Evolutionary conservation across 352 stramenopile species (phyloP).

Genomic region (Pythium diclinum): DNA sequence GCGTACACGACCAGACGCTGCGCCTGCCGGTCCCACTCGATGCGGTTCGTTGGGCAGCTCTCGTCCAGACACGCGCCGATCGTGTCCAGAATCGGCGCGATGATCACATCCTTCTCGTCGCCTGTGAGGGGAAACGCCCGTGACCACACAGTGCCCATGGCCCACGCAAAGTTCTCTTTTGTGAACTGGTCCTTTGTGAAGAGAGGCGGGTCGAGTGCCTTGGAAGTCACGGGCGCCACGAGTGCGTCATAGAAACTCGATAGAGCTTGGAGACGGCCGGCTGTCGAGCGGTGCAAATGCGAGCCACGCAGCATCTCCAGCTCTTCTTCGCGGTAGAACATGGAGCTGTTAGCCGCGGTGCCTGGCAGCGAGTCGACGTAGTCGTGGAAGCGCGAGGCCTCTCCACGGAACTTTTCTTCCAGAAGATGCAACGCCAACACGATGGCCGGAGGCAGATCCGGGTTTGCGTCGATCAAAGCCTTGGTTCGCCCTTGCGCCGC

Average conservation of each 20-base stretch:
- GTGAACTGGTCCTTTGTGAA: constrained; percentile 30
- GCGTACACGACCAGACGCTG: constrained; percentile 27
- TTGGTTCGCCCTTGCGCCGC: constrained; percentile 21
- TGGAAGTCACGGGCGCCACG: constrained; percentile 25
- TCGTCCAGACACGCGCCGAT: constrained; percentile 26
- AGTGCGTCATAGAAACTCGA: constrained; percentile 29
- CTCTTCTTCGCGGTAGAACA: constrained; percentile 28
- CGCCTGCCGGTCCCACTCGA: constrained; percentile 17
- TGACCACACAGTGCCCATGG: constrained; percentile 31
- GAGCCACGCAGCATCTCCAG: constrained; percentile 25
- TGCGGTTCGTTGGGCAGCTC: constrained; percentile 11
- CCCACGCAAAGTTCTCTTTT: constrained; percentile 29
- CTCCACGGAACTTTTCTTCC: constrained; percentile 25
- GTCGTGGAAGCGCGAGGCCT: constrained; percentile 20
- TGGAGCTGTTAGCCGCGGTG: constrained; percentile 18
- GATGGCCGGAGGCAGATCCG: constrained; percentile 23
- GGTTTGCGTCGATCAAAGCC: constrained; percentile 29
- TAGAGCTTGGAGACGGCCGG: constrained; percentile 15
- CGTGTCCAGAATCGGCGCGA: constrained; percentile 29
- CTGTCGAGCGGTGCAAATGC: constrained; percentile 22
- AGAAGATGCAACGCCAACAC: constrained; percentile 27
- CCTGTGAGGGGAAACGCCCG: constrained; percentile 20
- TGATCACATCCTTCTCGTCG: constrained; percentile 17
- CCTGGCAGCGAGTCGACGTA: constrained; percentile 24
- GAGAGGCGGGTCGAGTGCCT: constrained; percentile 27